A percentile compares a stretch with the other conserved stretches of the same genome.
phyloP scores from a whole-genome alignment of 345 rosid genomes.

The Salix arbutifolia region DNA sequence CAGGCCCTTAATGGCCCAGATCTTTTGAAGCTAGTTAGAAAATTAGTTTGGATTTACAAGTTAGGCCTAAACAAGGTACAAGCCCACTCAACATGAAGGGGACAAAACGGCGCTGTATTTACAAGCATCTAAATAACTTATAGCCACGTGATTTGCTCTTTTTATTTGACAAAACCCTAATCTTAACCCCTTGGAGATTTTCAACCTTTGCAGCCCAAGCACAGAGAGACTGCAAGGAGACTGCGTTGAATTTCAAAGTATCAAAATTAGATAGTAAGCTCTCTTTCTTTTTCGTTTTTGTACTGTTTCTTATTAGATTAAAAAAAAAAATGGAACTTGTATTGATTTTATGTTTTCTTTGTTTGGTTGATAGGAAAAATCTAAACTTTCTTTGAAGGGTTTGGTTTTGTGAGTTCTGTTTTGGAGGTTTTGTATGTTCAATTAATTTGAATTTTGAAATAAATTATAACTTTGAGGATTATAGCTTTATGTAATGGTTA shows the following conservation, averaged over 20 bases:
- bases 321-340: background rate
- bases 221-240: background rate
- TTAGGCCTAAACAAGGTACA: background rate
- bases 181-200: background rate
- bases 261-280: background rate
- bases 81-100: background rate
- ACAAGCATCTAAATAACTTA: no score
- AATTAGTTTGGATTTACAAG: background rate
- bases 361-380: background rate
- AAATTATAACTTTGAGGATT: background rate
- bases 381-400: background rate
- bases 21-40: no score
- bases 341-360: background rate
- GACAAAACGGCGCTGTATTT: background rate
- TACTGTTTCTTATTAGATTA: background rate
- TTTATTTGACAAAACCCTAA: background rate
- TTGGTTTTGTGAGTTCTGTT: background rate
- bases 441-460: background rate
- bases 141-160: background rate
- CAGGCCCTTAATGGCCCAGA: no score
- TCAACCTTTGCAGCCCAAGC: background rate
- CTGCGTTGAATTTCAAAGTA: background rate
- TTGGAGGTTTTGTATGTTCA: background rate
- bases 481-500: background rate
- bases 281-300: background rate